Base-by-base conservation (phyloP, 192 early-diverging fungal species). In the Entomortierella beljakovae region DNA sequence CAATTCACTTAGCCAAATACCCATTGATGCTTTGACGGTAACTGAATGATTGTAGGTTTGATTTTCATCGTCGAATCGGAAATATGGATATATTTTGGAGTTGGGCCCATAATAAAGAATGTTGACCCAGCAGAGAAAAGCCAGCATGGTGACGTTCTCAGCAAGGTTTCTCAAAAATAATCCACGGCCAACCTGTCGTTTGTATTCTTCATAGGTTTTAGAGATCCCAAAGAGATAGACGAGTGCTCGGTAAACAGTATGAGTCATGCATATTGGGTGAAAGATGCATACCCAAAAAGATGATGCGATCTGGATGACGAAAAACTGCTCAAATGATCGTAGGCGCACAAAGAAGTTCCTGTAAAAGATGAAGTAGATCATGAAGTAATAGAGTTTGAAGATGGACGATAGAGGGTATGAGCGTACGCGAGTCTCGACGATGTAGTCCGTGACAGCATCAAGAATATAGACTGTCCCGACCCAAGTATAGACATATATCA, bases 291-390 rank as follows among this genome's bases (percentile, higher is more conserved):
- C 89, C 90, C 92, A 91, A 42, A 93, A 84, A 2, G 89, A 91
- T 20, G 88, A 90, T 7, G 83, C 91, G 38, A 90, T 64, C 70
- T 93, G 92, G 51, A 93, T 81, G 22, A 85, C 64, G 23, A 90
- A 68, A 42, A 91, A 90, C 57, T 92, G 91, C 43, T 91, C 87
- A 18, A 84, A 84, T 3, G 89, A 88, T 60, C 91, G 88, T 38
- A 93, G 77, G 1, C 91, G 85, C 22, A 89, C 91, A 80, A 93
- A 93, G 56, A 93, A 65, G 59, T 91, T 93, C 52, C 92, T 86
- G 76, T 93, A 92, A 68, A 93, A 93, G 59, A 93, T 91, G 64
- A 92, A 93, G 68, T 93, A 93, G 25, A 91, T 90, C 86, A 92
- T 91, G 70, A 90, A 92, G 57, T 91, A 93, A 63, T 93, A 93